Conservation (phyloP, 108 stramenopile genomes). For the Skeletonema grethae region DNA sequence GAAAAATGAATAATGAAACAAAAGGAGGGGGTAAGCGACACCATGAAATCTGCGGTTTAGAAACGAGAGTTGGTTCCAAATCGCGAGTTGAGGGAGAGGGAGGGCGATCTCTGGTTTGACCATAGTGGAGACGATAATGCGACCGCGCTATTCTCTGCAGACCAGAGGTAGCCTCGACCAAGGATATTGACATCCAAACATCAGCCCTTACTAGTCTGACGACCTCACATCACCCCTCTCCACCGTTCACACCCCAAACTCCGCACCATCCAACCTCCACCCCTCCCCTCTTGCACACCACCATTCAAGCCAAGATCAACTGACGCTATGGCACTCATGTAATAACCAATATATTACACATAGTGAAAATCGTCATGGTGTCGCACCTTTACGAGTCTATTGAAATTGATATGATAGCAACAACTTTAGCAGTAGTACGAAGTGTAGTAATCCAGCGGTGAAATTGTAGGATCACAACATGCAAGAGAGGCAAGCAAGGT, state of each 20-base stretch:
- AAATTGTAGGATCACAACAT: background rate
- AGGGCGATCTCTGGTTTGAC: background rate
- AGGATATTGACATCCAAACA: background rate
- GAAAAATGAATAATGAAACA: conserved; percentile 9
- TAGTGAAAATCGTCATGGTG: conserved; percentile 29
- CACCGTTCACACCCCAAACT: too few species aligned
- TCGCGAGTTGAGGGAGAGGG: background rate
- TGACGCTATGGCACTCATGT: conserved; percentile 32
- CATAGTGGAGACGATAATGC: background rate
- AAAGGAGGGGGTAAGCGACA: conserved; percentile 11
- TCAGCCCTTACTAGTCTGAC: background rate
- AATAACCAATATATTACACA: background rate
- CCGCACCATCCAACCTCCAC: too few species aligned
- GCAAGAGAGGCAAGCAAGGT: too few species aligned
- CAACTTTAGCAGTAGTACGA: too few species aligned
- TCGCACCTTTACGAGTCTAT: conserved; percentile 28
- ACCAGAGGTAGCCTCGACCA: background rate
- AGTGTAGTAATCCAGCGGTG: background rate
- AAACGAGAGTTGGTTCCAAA: background rate
- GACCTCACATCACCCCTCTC: background rate
- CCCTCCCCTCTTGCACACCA: background rate
- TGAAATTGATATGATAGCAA: background rate
- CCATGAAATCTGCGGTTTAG: background rate
- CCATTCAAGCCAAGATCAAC: conserved; percentile 6
- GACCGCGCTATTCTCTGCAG: background rate